Conservation (phyloP, 306 rosid genomes). For the Begonia masoniana region DNA sequence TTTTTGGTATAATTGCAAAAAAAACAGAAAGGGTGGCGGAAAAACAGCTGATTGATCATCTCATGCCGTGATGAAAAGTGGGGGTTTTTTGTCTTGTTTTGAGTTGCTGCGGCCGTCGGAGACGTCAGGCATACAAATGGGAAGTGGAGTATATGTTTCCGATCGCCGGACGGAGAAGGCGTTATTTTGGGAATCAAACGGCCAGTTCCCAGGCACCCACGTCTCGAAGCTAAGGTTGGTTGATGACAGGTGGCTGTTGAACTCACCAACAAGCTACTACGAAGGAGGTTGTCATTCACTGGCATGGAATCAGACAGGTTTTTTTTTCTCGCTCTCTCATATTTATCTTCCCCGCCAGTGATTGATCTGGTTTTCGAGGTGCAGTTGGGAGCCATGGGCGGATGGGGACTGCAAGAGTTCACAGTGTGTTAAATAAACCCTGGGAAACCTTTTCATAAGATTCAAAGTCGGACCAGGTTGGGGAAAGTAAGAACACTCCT, state of each 20-base stretch:
- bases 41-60: no score
- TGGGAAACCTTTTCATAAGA: conserved; percentile 45
- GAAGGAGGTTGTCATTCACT: conserved; percentile 77
- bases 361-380: not conserved
- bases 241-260: conserved; percentile 43
- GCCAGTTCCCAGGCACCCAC: conserved; percentile 72
- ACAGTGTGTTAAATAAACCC: conserved; percentile 78
- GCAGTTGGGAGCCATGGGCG: conserved; percentile 76
- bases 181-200: conserved; percentile 76
- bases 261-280: conserved; percentile 59
- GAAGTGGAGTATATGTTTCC: conserved; percentile 40
- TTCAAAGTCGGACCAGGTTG: conserved; percentile 58
- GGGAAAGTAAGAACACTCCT: not conserved
- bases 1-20: no score
- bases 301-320: conserved; percentile 88
- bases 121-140: conserved; percentile 33
- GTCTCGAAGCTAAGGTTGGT: conserved; percentile 52
- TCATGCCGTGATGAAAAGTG: no score
- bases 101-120: not conserved
- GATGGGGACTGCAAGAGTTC: conserved; percentile 89
- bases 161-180: conserved; percentile 39
- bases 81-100: not conserved
- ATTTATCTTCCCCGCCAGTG: no score
- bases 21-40: no score
- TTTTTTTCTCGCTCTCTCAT: not conserved